phyloP scores from a whole-genome alignment of 495 filamentous ascomycete genomes.

The Aspergillus ellipticus region DNA sequence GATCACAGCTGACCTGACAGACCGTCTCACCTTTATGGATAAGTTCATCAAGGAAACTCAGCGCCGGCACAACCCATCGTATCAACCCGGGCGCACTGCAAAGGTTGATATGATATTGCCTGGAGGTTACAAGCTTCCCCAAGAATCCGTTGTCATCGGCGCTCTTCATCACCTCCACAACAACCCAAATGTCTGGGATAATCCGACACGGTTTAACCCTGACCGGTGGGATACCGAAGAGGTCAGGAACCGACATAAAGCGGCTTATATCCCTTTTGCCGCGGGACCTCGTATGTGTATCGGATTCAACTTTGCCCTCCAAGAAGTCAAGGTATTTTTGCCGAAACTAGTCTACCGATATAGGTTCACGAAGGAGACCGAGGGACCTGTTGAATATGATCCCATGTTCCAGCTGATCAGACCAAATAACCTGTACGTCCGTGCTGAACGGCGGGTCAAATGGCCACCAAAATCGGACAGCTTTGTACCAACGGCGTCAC shows the following conservation, averaged over 20 bases:
- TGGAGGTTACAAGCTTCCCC: slow-evolving; percentile 49
- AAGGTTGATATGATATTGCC: slow-evolving; percentile 50
- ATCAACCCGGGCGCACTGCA: slow-evolving; percentile 52
- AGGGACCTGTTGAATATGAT: slow-evolving; percentile 50
- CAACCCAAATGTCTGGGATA: slow-evolving; percentile 47
- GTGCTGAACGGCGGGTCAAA: slow-evolving; percentile 36
- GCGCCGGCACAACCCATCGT: slow-evolving; percentile 52
- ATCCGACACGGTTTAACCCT: slow-evolving; percentile 51
- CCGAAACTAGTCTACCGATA: slow-evolving; percentile 51
- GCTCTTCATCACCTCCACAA: slow-evolving; percentile 49
- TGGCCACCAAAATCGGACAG: background rate
- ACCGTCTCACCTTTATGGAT: slow-evolving; percentile 46
- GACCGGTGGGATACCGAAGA: slow-evolving; percentile 50
- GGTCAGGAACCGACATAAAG: slow-evolving; percentile 39
- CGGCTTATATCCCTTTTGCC: slow-evolving; percentile 50
- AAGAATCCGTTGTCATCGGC: slow-evolving; percentile 41
- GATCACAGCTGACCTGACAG: slow-evolving; percentile 36
- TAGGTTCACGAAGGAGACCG: slow-evolving; percentile 40
- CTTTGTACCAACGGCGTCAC: background rate
- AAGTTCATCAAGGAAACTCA: slow-evolving; percentile 56
- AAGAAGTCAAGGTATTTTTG: slow-evolving; percentile 52
- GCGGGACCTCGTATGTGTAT: slow-evolving; percentile 49
- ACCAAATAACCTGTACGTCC: slow-evolving; percentile 51
- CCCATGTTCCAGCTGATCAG: slow-evolving; percentile 52
- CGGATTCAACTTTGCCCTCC: slow-evolving; percentile 56